Percentiles rank a stretch among this genome's conserved stretches.
These are phyloP conservation scores for Malbranchea zuffiana DNA, from an alignment of 2,329 filamentous ascomycete genomes.

Conservation along the genomic window DNA sequence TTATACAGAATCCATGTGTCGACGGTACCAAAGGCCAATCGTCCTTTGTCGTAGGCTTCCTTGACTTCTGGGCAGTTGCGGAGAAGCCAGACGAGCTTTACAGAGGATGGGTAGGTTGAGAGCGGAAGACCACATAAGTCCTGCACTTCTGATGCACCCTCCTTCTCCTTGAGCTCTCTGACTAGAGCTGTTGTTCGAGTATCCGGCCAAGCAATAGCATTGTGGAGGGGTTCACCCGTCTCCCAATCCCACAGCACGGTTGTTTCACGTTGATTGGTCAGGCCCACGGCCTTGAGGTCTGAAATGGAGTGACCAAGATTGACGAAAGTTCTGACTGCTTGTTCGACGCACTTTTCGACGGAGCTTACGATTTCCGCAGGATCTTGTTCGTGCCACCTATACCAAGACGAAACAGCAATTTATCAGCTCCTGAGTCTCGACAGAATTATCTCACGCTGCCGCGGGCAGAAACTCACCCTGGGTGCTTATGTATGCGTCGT, in stretches of 20 bases:
- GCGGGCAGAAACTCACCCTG: slow-evolving; percentile 54
- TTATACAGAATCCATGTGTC: slow-evolving; percentile 82
- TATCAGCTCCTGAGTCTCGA: slow-evolving; percentile 1
- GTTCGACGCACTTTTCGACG: slow-evolving; percentile 69
- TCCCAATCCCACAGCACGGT: slow-evolving; percentile 72
- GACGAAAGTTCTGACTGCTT: slow-evolving; percentile 60
- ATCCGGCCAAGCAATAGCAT: slow-evolving; percentile 85
- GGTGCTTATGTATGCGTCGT: slow-evolving; percentile 69
- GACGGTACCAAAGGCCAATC: slow-evolving; percentile 73
- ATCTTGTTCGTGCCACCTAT: slow-evolving; percentile 82
- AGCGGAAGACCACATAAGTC: slow-evolving; percentile 69
- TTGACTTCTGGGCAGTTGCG: slow-evolving; percentile 58
- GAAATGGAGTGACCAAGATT: slow-evolving; percentile 55
- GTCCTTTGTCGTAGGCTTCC: slow-evolving; percentile 63
- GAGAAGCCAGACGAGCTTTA: slow-evolving; percentile 75
- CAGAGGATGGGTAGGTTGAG: slow-evolving; percentile 77
- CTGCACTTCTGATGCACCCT: slow-evolving; percentile 57
- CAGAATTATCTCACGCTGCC: slow-evolving; percentile 4
- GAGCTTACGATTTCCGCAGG: slow-evolving; percentile 64
- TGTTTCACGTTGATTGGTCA: slow-evolving; percentile 87
- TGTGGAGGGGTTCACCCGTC: slow-evolving; percentile 69
- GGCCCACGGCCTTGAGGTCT: slow-evolving; percentile 65
- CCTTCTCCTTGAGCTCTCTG: slow-evolving; percentile 58
- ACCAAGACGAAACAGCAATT: slow-evolving; percentile 1
- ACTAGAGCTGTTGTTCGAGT: slow-evolving; percentile 68